A percentile compares a stretch with the other conserved stretches of the same genome.
phyloP scores from a whole-genome alignment of 73 alveolate genomes.

The Strombidium stylifer region DNA sequence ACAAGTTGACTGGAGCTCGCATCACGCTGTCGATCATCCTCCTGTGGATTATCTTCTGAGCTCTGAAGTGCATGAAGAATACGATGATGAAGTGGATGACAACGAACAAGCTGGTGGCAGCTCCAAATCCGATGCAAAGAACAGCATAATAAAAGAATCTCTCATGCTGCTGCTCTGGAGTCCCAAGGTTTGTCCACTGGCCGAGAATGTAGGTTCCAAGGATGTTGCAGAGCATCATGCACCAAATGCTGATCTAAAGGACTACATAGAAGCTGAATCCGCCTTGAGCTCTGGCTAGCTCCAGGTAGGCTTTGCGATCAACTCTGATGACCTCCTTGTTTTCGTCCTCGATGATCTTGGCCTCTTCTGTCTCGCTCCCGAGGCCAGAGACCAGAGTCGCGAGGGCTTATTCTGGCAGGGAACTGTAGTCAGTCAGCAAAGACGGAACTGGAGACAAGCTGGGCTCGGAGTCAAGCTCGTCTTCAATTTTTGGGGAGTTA shows the following conservation, averaged over 20 bases:
- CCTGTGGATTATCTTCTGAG: background rate
- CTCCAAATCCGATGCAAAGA: slow-evolving; percentile 19
- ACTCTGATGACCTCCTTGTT: slow-evolving; percentile 50
- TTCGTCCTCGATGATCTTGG: slow-evolving; percentile 47
- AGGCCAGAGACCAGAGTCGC: too few relatives aligned
- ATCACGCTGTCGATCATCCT: slow-evolving; percentile 10
- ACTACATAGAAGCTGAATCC: slow-evolving; percentile 12
- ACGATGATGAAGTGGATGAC: background rate
- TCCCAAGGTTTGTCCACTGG: slow-evolving; percentile 36
- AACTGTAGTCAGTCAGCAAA: background rate
- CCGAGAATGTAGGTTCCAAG: slow-evolving; percentile 12
- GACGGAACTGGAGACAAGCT: background rate
- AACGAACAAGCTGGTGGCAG: background rate
- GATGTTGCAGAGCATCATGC: background rate
- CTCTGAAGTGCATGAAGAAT: background rate
- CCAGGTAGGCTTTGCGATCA: slow-evolving; percentile 15
- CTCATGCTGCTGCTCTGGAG: background rate
- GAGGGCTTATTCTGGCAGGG: background rate
- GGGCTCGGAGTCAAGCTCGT: background rate
- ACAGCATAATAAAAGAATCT: slow-evolving; percentile 26
- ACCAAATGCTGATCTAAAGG: background rate
- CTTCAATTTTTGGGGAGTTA: background rate
- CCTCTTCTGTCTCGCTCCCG: too few relatives aligned
- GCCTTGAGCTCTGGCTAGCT: slow-evolving; percentile 8
- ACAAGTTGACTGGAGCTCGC: slow-evolving; percentile 83